Conservation (phyloP, 768 basidiomycete species). For the Rhodosporidiobolus sp. region DNA sequence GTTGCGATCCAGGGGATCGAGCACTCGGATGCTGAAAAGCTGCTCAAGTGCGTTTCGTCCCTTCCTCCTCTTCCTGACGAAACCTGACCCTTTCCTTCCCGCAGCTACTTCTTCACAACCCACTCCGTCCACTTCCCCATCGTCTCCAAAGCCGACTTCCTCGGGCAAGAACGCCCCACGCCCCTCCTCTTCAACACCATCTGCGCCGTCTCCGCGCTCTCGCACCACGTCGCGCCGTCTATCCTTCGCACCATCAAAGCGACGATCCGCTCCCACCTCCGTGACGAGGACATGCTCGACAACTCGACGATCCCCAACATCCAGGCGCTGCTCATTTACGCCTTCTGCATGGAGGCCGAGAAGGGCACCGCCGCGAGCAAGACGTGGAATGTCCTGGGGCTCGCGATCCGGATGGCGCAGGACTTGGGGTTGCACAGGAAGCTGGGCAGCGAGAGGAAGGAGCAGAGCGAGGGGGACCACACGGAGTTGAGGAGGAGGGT, state of each 20-base stretch:
- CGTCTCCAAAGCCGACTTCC: constrained; percentile 81
- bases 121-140: constrained; percentile 79
- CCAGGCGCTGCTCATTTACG: constrained; percentile 63
- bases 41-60: constrained; percentile 60
- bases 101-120: constrained; percentile 80
- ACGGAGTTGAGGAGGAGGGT: constrained; percentile 83
- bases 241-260: constrained; percentile 88
- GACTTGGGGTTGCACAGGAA: constrained; percentile 93
- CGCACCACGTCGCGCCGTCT: constrained; percentile 73
- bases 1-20: constrained; percentile 56
- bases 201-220: constrained; percentile 80
- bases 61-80: no score
- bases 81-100: no score
- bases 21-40: constrained; percentile 69
- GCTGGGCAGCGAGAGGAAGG: constrained; percentile 63
- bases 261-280: constrained; percentile 79
- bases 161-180: constrained; percentile 70
- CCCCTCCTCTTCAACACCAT: constrained; percentile 83
- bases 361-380: constrained; percentile 41
- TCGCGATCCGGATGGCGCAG: constrained; percentile 66
- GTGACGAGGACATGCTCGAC: constrained; percentile 77
- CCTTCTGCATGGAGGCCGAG: constrained; percentile 39
- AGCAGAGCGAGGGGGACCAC: constrained; percentile 49
- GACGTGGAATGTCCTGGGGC: constrained; percentile 38
- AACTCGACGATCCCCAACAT: constrained; percentile 58